phyloP scores from a whole-genome alignment of 345 rosid species.

The Citrus medica region DNA sequence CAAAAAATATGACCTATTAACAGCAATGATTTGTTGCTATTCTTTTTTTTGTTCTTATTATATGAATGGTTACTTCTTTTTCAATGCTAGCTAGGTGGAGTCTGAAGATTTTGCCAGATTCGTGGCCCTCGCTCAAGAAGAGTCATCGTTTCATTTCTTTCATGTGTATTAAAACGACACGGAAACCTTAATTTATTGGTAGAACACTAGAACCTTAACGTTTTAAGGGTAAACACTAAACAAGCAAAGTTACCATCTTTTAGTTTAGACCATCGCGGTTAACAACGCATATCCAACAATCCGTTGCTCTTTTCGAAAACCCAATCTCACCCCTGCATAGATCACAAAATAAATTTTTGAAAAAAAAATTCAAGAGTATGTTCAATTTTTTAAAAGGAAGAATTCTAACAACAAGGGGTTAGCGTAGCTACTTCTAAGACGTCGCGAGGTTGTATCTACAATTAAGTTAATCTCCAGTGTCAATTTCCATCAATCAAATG shows the following conservation, averaged over 20 bases:
- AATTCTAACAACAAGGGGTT: no score
- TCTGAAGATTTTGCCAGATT: constrained; percentile 12
- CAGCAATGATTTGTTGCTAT: constrained; percentile 4
- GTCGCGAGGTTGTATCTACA: no score
- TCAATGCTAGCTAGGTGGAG: constrained; percentile 20
- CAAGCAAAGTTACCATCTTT: neutral
- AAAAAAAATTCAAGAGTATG: neutral
- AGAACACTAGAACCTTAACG: neutral
- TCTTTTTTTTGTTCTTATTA: constrained; percentile 1
- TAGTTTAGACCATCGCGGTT: neutral
- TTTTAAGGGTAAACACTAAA: no score
- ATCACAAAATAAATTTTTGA: no score
- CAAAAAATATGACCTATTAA: constrained; percentile 11
- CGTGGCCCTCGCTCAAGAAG: constrained; percentile 5
- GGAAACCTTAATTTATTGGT: no score
- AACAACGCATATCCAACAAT: no score
- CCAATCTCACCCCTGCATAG: neutral
- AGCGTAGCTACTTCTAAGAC: neutral
- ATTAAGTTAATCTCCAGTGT: neutral
- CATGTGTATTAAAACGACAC: neutral
- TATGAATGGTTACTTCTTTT: neutral
- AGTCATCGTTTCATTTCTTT: neutral
- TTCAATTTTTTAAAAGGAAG: no score
- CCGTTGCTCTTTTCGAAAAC: no score
- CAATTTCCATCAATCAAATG: neutral